Percentiles rank a stretch among this genome's conserved stretches.
Conservation (phyloP, 208 protist genomes). For the Jaenimonas drosophilae region DNA sequence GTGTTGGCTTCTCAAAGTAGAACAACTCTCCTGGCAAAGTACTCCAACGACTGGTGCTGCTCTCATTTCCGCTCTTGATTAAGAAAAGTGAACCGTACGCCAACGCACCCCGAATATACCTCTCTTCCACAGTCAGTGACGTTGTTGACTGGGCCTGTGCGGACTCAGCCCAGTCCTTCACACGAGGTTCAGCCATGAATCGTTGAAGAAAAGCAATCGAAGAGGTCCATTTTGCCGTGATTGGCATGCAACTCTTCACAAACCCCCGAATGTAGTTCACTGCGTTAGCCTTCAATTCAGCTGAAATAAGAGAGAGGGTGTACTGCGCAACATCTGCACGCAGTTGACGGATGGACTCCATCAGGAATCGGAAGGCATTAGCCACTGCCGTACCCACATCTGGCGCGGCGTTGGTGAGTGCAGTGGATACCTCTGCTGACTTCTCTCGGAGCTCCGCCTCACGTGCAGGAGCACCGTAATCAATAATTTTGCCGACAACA, state of each 20-base stretch:
- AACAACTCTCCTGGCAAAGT: conserved; percentile 58
- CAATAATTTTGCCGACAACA: conserved; percentile 49
- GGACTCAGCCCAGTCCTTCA: conserved; percentile 23
- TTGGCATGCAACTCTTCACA: conserved; percentile 39
- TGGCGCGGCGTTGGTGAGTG: conserved; percentile 30
- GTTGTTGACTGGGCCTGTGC: conserved; percentile 19
- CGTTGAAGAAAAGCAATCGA: conserved; percentile 49
- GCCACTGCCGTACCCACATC: conserved; percentile 56
- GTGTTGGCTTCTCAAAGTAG: conserved; percentile 68
- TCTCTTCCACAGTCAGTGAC: conserved; percentile 24
- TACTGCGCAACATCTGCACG: conserved; percentile 56
- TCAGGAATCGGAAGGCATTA: conserved; percentile 53
- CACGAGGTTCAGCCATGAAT: conserved; percentile 27
- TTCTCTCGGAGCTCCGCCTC: conserved; percentile 23
- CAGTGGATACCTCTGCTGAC: conserved; percentile 20
- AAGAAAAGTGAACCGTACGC: conserved; percentile 44
- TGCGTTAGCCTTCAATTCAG: conserved; percentile 44
- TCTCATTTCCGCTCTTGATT: conserved; percentile 36
- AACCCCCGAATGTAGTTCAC: conserved; percentile 68
- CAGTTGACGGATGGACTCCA: conserved; percentile 43
- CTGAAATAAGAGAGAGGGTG: conserved; percentile 45
- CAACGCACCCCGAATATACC: conserved; percentile 46
- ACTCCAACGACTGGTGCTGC: conserved; percentile 48
- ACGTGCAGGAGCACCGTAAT: conserved; percentile 48
- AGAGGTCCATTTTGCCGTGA: conserved; percentile 32